Percentiles rank a stretch among this genome's conserved stretches.
Conservation (phyloP, 495 filamentous ascomycete species). For the Pseudomonodictys pantanalensis region DNA sequence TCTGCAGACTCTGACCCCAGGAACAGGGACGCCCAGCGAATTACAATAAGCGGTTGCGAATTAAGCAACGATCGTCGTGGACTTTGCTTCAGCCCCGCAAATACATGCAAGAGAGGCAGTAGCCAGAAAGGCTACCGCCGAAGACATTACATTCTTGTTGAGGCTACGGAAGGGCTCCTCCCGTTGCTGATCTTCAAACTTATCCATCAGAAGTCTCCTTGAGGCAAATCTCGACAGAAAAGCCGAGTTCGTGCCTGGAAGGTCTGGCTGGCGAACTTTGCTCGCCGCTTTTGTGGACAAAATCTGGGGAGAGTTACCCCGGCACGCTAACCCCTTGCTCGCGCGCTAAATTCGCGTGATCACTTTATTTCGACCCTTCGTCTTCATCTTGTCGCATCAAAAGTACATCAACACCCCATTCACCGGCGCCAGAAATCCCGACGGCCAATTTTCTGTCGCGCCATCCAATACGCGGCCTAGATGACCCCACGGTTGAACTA, state of each 20-base stretch:
- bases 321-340: constrained; percentile 12
- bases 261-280: not conserved
- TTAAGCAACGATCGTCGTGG: constrained; percentile 30
- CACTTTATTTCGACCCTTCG: constrained; percentile 32
- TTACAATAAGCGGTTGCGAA: constrained; percentile 7
- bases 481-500: constrained; percentile 12
- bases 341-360: constrained; percentile 31
- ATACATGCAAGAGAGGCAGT: too few species aligned
- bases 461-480: not conserved
- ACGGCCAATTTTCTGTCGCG: not conserved
- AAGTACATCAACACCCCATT: constrained; percentile 3
- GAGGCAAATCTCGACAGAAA: too few species aligned
- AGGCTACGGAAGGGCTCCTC: too few species aligned
- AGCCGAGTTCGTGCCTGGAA: too few species aligned
- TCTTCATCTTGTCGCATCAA: constrained; percentile 23
- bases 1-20: not conserved
- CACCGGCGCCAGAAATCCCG: not conserved
- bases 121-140: too few species aligned
- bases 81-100: constrained; percentile 18
- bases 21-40: constrained; percentile 9
- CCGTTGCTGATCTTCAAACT: too few species aligned
- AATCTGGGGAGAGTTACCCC: constrained; percentile 4
- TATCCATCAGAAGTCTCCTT: too few species aligned
- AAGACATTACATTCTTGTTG: too few species aligned
- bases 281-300: constrained; percentile 22